Percentiles rank a stretch among this genome's conserved stretches.
phyloP scores from a whole-genome alignment of 2,329 filamentous ascomycete genomes.

The Alternaria postmessia region DNA sequence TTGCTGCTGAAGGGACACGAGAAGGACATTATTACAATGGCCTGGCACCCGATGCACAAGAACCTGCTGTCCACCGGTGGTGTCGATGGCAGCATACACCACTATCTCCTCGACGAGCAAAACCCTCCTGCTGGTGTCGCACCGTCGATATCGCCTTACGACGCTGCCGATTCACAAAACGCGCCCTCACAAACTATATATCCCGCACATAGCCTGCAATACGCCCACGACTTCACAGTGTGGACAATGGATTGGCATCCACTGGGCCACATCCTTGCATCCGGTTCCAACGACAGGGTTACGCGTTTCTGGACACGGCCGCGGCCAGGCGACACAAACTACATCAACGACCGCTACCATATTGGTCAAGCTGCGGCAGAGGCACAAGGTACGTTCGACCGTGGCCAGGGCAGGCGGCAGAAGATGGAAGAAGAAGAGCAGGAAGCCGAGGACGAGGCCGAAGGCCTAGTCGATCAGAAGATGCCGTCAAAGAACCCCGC shows the following conservation, averaged over 20 bases:
- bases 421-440: slow-evolving; percentile 92
- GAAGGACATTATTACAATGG: slow-evolving; percentile 90
- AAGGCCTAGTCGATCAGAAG: slow-evolving; percentile 90
- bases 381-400: slow-evolving; percentile 92
- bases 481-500: slow-evolving; percentile 69
- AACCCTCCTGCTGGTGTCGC: slow-evolving; percentile 80
- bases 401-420: slow-evolving; percentile 77
- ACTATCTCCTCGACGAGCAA: slow-evolving; percentile 95
- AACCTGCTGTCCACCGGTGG: slow-evolving; percentile 90
- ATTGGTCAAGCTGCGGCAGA: slow-evolving; percentile 94
- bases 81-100: slow-evolving; percentile 86
- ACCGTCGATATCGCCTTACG: slow-evolving; percentile 80
- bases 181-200: slow-evolving; percentile 89
- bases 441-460: slow-evolving; percentile 90
- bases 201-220: slow-evolving; percentile 85
- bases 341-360: slow-evolving; percentile 90
- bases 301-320: slow-evolving; percentile 96
- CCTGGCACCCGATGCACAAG: slow-evolving; percentile 93
- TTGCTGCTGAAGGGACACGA: slow-evolving; percentile 92
- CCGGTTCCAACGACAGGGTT: slow-evolving; percentile 94
- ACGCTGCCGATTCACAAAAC: slow-evolving; percentile 79
- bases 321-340: slow-evolving; percentile 84
- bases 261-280: slow-evolving; percentile 91
- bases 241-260: slow-evolving; percentile 99
- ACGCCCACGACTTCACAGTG: slow-evolving; percentile 92